Evolutionary conservation across 257 asterid genomes (phyloP).

Genomic region (Nicotiana sylvestris): DNA sequence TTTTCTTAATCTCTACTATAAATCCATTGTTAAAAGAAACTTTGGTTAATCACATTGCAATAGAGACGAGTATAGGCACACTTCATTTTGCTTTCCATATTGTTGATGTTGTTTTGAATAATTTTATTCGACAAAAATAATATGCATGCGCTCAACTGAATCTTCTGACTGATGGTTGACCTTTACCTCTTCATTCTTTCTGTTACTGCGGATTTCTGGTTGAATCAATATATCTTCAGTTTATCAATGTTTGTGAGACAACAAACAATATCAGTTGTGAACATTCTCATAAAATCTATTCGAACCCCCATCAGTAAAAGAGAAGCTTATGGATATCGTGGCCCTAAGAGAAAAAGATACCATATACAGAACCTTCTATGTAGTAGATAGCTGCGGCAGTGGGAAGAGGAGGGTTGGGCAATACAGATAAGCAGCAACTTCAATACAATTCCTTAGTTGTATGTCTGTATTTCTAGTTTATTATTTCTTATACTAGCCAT

Average conservation of each 20-base stretch:
- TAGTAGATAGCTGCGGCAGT: neutral
- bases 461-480: neutral
- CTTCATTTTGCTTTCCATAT: neutral
- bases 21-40: too few species aligned
- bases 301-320: neutral
- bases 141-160: neutral
- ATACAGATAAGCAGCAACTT: neutral
- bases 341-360: neutral
- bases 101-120: neutral
- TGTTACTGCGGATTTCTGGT: neutral
- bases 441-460: neutral
- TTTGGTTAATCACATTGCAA: neutral
- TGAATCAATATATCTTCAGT: neutral
- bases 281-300: neutral
- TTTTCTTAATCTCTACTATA: too few species aligned
- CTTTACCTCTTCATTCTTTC: neutral
- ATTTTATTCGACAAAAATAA: neutral
- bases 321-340: neutral
- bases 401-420: neutral
- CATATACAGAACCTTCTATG: neutral
- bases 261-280: neutral
- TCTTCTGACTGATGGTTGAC: neutral
- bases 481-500: neutral
- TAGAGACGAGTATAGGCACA: neutral
- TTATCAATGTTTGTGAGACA: neutral